Evolutionary conservation across 2,329 filamentous ascomycete genomes (phyloP), one percentile per base, ranked within the genome.

Genomic region (Thermomyces lanuginosus): DNA sequence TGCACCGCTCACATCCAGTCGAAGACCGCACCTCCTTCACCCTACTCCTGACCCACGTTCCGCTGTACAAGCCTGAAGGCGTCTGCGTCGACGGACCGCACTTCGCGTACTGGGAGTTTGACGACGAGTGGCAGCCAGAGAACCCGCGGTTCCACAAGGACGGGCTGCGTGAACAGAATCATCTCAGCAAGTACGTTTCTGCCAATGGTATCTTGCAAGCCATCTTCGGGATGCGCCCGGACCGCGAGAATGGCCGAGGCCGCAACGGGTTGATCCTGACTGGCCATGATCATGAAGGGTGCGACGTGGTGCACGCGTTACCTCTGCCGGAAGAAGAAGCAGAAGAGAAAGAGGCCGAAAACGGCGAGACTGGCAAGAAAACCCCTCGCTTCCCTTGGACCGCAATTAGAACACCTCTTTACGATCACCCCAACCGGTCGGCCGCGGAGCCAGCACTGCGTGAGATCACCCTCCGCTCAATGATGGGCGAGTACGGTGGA

Each of bases 401-500:
- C 26, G 51, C 52, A 11, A 42, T 28, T 32, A 46, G 48, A 10
- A 56, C 48, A 24, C 29, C 20, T 15, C 17, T 10, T 17, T 22
- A n/a, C 27, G 26, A 20, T 27, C 13, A 28, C 9, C 9, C 19
- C 7, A n/a, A 32, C 7, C 30, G 1, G 16, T 36, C 6, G 34
- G 16, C 10, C 8, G 9, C 8, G 16, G 15, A 32, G 2, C 48
- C 33, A 35, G 73, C 12, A 44, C 60, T 93, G 4, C 65, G 86
- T 15, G 89, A 98, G 54, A 72, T 95, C 37, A 98, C 89, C 0
- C 78, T 98, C 2, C 73, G 84, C 32, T 92, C 82, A 51, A 95
- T 98, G 83, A 98, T 98, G 89, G 89, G 89, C 30, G 79, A 80
- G 30, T 98, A 78, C 52, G 76, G 72, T n/a, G 89, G 89, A 11